Base-by-base conservation (phyloP, 2,329 filamentous ascomycete species). In the Penicillium italicum region DNA sequence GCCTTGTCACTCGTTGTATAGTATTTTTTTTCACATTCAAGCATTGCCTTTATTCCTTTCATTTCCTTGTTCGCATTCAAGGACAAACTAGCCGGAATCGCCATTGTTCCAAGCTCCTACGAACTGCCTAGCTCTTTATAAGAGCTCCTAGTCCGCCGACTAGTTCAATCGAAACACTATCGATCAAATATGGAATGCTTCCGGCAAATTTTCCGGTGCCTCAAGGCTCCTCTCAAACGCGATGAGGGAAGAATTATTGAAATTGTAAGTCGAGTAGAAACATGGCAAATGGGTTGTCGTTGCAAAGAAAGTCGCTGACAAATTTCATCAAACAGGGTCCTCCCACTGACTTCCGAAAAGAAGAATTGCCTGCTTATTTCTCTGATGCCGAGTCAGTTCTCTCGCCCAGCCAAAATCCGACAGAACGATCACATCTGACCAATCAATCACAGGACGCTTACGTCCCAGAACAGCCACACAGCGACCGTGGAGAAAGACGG, bases 281-380 rank as follows among this genome's bases (percentile, higher is more conserved):
- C 0, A 30, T 10, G 12, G n/a, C 24, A 12, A 10, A 26, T 11
- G 5, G 20, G 7, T 1, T 24, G 12, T 30, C 11, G 33, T 38
- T 30, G 5, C 5, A 28, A 16, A 20, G n/a, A 20, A 9, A 11
- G 20, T 8, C n/a, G 44, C 56, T 66, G 52, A 66, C 50, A 50
- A n/a, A n/a, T 41, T 10, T 5, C n/a, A 34, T 46, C n/a, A 30
- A 43, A n/a, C 45, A 77, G 75, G 73, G 75, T 20, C 68, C 64
- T 43, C 75, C 75, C 33, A 77, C 72, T 26, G 69, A 77, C 62
- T 77, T 77, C 55, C 69, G 74, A 36, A 76, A 74, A 52, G 73
- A 76, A 62, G 69, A 76, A 55, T 58, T 73, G 55, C 70, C 71
- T 44, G 61, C 72, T n/a, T 71, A 67, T 56, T 71, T 76, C 60